Evolutionary conservation across 1,284 basidiomycete species (phyloP), one percentile per base, ranked within the genome.

Genomic region (Malassezia japonica): DNA sequence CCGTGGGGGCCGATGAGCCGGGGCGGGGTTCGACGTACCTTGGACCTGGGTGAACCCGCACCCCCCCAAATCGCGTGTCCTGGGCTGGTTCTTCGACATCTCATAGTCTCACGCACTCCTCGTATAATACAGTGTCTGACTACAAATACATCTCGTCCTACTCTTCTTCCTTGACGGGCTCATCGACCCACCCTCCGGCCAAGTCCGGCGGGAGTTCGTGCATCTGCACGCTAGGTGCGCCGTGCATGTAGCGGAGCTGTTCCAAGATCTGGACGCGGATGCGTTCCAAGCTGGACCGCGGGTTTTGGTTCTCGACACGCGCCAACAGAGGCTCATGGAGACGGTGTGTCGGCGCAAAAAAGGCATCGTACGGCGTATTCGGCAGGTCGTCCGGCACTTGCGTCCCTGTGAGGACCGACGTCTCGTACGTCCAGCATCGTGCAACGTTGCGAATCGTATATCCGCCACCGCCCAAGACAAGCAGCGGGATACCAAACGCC

Each of bases 361-460:
- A 96, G 2, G 85, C 80, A 69, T 94, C 87, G 75, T 94, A 99
- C 1, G 87, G 82, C 6, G 90, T 96, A 9, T 77, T 76, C 0
- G 92, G 92, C 5, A 98, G 81, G 50, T 85, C 82, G 73, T 92
- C 85, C 0, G 89, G 83, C 12, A 98, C 81, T 15, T 80, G 76
- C 0, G 84, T 82, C 33, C 74, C 73, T 3, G 71, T 68, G 15
- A 88, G 86, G 23, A 98, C 85, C 5, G 87, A 84, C 0, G 94
- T 98, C 75, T 98, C 92, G 77, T 96, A 95, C 9, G 92, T 85
- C 92, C 92, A 98, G 72, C 92, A 96, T n/a, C 92, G 81, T 36
- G 87, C 87, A 48, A 98, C 92, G 64, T 92, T 94, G 44, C 73
- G 60, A 65, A 90, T 86, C 1, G 86, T 91, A 72, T 98, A 98